Conservation (phyloP, 495 filamentous ascomycete species). For the Neurospora sp. region DNA sequence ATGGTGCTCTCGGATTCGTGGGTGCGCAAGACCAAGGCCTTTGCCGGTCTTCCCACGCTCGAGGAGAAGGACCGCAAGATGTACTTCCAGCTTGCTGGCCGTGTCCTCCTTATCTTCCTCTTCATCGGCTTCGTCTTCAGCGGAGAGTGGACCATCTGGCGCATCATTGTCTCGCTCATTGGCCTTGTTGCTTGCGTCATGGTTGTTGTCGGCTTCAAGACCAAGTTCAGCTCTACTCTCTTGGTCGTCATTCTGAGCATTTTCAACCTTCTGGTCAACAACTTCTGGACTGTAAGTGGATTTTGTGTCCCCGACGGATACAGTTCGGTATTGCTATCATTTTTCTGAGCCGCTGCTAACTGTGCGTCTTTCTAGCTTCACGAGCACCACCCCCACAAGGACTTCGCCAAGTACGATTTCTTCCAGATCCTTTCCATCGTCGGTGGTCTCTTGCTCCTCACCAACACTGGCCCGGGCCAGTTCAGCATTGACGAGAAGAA, state of each 20-base stretch:
- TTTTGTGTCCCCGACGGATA: slow-evolving; percentile 8
- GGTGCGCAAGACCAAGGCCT: slow-evolving; percentile 95
- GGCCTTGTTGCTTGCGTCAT: slow-evolving; percentile 91
- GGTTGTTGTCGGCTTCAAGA: slow-evolving; percentile 99
- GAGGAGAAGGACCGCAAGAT: slow-evolving; percentile 99
- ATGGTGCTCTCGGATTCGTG: slow-evolving; percentile 98
- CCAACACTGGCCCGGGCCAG: slow-evolving; percentile 97
- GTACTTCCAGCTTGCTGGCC: slow-evolving; percentile 97
- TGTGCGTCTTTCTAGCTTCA: slow-evolving; percentile 57
- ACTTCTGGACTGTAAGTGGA: slow-evolving; percentile 93
- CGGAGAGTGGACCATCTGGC: slow-evolving; percentile 80
- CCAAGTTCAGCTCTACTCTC: slow-evolving; percentile 93
- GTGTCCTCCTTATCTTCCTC: slow-evolving; percentile 93
- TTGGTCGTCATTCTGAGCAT: slow-evolving; percentile 89
- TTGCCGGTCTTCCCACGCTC: slow-evolving; percentile 83
- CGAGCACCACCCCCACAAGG: slow-evolving; percentile 96
- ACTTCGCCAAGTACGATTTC: slow-evolving; percentile 99
- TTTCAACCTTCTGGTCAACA: slow-evolving; percentile 96
- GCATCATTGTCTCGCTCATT: slow-evolving; percentile 69
- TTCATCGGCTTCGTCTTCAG: slow-evolving; percentile 95
- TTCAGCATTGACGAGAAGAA: slow-evolving; percentile 99
- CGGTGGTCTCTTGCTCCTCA: slow-evolving; percentile 84
- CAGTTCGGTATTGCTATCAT: neutral
- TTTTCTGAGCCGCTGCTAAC: slow-evolving; percentile 7
- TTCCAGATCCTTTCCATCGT: slow-evolving; percentile 99